Conservation (phyloP, 805 yeast genomes). For the Tetrapisispora pingtungensis region DNA sequence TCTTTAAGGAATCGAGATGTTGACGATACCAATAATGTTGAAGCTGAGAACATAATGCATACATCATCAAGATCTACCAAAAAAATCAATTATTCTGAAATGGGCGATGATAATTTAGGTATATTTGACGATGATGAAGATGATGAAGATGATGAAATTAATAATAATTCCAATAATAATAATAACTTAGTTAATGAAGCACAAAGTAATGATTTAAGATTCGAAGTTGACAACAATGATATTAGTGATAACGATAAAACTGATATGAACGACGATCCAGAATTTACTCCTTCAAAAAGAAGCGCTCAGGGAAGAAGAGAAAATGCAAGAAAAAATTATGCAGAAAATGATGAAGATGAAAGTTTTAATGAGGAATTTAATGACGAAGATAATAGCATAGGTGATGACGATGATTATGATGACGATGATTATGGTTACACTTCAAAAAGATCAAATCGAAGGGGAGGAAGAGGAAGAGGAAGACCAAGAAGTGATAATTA, state of each 20-base stretch:
- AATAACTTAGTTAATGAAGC: constrained; percentile 3
- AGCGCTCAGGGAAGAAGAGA: constrained; percentile 6
- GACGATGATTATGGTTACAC: constrained; percentile 15
- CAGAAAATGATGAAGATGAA: constrained; percentile 24
- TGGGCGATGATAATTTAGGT: constrained; percentile 26
- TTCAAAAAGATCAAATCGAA: neutral
- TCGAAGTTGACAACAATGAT: too few relatives aligned
- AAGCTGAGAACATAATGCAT: constrained; percentile 23
- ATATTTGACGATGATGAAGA: constrained; percentile 13
- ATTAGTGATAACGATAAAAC: constrained; percentile 6
- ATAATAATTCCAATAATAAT: constrained; percentile 4
- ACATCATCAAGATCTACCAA: constrained; percentile 27
- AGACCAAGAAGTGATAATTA: constrained; percentile 8
- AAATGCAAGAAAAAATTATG: constrained; percentile 4
- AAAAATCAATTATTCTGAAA: constrained; percentile 30
- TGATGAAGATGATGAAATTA: constrained; percentile 6
- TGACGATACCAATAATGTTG: constrained; percentile 13
- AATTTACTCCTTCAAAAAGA: constrained; percentile 4
- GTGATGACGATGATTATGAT: constrained; percentile 27
- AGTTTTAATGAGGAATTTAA: constrained; percentile 24
- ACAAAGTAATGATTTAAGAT: constrained; percentile 5
- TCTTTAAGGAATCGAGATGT: constrained; percentile 8
- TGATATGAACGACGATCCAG: neutral
- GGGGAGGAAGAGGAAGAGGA: constrained; percentile 6
- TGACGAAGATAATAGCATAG: constrained; percentile 27